phyloP scores from a whole-genome alignment of 176 grass and related monocot species.

The Pontederia paniculata region DNA sequence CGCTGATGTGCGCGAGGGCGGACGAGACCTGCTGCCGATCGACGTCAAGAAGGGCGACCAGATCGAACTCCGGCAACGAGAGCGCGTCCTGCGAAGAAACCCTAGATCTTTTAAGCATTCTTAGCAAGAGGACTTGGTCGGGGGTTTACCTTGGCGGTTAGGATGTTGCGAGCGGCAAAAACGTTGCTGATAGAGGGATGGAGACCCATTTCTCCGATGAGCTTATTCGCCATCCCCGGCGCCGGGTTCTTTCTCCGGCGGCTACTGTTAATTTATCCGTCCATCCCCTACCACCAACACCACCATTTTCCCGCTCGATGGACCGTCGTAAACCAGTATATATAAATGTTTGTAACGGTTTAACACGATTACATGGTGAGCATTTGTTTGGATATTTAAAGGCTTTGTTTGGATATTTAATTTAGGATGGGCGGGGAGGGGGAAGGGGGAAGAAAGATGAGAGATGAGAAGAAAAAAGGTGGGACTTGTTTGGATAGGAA shows the following conservation, averaged over 20 bases:
- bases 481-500: too few relatives aligned
- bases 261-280: neutral
- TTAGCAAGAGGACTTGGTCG: neutral
- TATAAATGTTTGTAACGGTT: neutral
- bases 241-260: neutral
- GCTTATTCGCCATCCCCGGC: slow-evolving; percentile 62
- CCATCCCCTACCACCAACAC: slow-evolving; percentile 27
- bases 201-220: slow-evolving; percentile 61
- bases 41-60: slow-evolving; percentile 56
- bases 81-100: slow-evolving; percentile 53
- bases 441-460: too few relatives aligned
- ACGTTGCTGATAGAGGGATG: slow-evolving; percentile 49
- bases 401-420: too few relatives aligned
- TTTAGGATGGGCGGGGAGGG: too few relatives aligned
- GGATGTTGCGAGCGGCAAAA: slow-evolving; percentile 71
- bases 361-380: too few relatives aligned
- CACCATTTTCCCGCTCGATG: neutral
- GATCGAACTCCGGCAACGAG: slow-evolving; percentile 80
- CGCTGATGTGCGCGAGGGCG: slow-evolving; percentile 54
- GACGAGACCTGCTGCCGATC: slow-evolving; percentile 34
- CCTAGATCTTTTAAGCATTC: neutral
- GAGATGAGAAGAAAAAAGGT: too few relatives aligned
- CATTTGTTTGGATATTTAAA: too few relatives aligned
- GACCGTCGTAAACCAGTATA: neutral
- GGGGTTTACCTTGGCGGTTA: slow-evolving; percentile 56